Conservation (phyloP, 192 early-diverging fungal genomes). For the Coemansia sp. region DNA sequence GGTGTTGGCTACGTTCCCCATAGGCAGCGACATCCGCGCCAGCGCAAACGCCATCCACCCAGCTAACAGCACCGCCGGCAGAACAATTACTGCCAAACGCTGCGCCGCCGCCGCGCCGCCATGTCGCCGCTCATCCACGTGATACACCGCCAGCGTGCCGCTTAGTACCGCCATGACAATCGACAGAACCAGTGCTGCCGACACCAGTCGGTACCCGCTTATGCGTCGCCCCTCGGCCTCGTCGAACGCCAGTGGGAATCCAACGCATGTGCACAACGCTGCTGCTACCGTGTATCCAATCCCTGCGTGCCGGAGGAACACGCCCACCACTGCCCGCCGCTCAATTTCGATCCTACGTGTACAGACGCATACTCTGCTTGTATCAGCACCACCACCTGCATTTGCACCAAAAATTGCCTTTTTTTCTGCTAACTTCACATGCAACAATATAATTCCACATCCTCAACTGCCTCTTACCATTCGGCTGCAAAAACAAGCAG, state of each 20-base stretch:
- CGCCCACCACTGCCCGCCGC: constrained; percentile 18
- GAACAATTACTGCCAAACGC: constrained; percentile 16
- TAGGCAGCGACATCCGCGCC: constrained; percentile 40
- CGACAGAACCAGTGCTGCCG: constrained; percentile 31
- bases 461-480: constrained; percentile 12
- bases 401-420: neutral
- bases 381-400: neutral
- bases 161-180: constrained; percentile 28
- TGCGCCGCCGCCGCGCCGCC: constrained; percentile 4
- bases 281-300: constrained; percentile 25
- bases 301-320: constrained; percentile 37
- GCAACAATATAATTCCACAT: neutral
- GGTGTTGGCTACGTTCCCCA: constrained; percentile 31
- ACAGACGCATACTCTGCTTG: neutral
- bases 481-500: constrained; percentile 31
- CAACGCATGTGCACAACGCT: constrained; percentile 33
- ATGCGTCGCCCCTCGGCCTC: constrained; percentile 25
- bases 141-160: constrained; percentile 38
- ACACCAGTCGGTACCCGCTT: constrained; percentile 47
- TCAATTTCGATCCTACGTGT: constrained; percentile 41
- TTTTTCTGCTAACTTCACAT: constrained; percentile 1
- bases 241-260: constrained; percentile 44
- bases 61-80: constrained; percentile 30
- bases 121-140: constrained; percentile 13
- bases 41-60: constrained; percentile 40